Evolutionary conservation across 345 rosid genomes (phyloP), one percentile per base, ranked within the genome.

Genomic region (Xanthoceras sorbifolium): DNA sequence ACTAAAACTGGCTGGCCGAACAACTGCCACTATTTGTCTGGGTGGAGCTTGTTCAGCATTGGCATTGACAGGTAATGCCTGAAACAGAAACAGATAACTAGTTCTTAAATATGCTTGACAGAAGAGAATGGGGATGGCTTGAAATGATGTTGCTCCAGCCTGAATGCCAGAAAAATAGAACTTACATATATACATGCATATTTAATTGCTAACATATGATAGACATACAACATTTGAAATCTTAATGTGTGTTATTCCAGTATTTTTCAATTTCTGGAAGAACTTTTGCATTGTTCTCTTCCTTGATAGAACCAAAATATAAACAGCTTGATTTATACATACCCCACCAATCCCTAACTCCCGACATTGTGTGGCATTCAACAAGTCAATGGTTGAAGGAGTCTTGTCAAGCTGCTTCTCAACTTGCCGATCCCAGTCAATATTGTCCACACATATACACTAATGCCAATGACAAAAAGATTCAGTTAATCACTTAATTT

Each of bases 381-480:
- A 90, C 79, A 93, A 82, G 66, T 89, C 93, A 82, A 93, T 93
- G 1, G 12, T 77, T 11, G 89, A 84, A 9, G 92, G 94, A 78
- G 82, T 82, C 77, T 85, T 90, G 77, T 75, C 83, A 36, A 54
- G 77, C 42, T 79, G 82, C 86, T 86, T 88, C 74, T 83, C 82
- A 44, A 85, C 78, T 54, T 87, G 85, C 42, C 17, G 38, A 68
- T 76, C 73, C 97, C 97, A 93, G 64, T 85, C 92, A 7, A 64
- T 29, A 3, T 23, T 69, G 77, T 67, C 80, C 71, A 89, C 70
- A 17, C 69, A 79, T 52, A 76, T 36, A 76, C 91, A 89, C 94
- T 91, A 65, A 64, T 59, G 76, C 67, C 62, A 85, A 62, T 15
- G 22, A 46, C 28, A n/a, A 65, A 69, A 69, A 38, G 20, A 60